Evolutionary conservation across 2,329 filamentous ascomycete genomes (phyloP), one percentile per base, ranked within the genome.

Genomic region (Daldinia sp.): DNA sequence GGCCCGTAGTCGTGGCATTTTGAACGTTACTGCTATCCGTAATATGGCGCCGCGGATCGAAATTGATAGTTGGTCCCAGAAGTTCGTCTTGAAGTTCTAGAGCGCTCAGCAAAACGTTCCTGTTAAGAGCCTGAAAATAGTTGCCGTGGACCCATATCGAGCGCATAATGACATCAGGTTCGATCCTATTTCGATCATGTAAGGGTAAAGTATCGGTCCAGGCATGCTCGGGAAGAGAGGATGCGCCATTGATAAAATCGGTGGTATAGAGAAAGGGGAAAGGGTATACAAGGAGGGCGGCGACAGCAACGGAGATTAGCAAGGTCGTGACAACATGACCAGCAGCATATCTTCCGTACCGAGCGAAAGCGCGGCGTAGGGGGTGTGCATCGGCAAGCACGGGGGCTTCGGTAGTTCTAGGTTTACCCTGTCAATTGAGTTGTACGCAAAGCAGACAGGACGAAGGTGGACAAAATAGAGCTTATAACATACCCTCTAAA

Each of bases 121-220:
- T 82, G 50, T 91, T 82, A 32, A 94, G 81, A 9, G 90, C 91
- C 71, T 88, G 83, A 88, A 94, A 94, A 73, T 93, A 93, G 74
- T 85, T 89, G 65, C 90, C 90, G 72, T 94, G 90, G 13, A 94
- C 84, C 91, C 91, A 94, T 58, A 92, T 85, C 59, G 91, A 91
- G 68, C 90, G 89, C 86, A 94, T 90, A 58, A 91, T 87, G n/a
- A 94, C 87, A 74, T 94, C 90, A 3, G 89, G 84, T 54, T 81
- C 78, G 43, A 81, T 79, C 23, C 78, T 73, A 3, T 77, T 76
- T 55, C 80, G 80, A 48, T 85, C 84, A 32, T 84, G 78, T 55
- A 91, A 80, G 25, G 88, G 86, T 62, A 87, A 85, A 4, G 89
- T 90, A 34, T 89, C 89, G 23, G 91, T 93, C 91, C 91, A 94